Evolutionary conservation across 2,329 filamentous ascomycete species (phyloP).

Genomic region (Ceratocystiopsis minuta): DNA sequence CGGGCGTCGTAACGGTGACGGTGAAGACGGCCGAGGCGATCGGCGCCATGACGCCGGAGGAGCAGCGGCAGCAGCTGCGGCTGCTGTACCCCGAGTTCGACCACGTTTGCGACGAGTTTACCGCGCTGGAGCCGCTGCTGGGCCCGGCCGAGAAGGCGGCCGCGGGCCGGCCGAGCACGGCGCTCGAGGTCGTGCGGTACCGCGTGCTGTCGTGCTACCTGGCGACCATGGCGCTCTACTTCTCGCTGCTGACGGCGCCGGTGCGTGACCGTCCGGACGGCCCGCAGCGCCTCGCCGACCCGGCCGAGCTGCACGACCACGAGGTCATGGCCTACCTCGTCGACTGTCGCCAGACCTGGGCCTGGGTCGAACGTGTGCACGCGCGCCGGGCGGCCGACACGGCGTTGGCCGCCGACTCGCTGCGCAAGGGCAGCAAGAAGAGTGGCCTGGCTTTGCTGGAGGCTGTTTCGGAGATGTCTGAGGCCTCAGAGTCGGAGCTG

Average conservation of each 20-base stretch:
- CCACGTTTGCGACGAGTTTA: conserved; percentile 62
- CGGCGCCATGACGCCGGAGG: conserved; percentile 57
- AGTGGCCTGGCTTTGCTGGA: not conserved
- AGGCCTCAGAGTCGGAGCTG: conserved; percentile 3
- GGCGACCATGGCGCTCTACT: conserved; percentile 79
- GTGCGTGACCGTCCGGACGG: conserved; percentile 36
- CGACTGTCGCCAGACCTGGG: conserved; percentile 66
- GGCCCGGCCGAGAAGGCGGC: conserved; percentile 39
- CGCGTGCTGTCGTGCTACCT: conserved; percentile 74
- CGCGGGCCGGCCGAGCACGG: conserved; percentile 29
- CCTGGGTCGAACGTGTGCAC: conserved; percentile 49
- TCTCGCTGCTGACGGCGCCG: conserved; percentile 76
- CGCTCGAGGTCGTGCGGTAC: conserved; percentile 52
- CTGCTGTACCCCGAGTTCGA: conserved; percentile 86
- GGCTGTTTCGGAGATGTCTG: not conserved
- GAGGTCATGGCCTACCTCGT: conserved; percentile 76
- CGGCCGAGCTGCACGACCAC: conserved; percentile 71
- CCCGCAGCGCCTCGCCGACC: conserved; percentile 43
- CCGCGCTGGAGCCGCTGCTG: conserved; percentile 51
- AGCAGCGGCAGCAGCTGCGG: conserved; percentile 57
- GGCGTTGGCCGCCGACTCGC: conserved; percentile 4
- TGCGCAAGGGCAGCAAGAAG: not conserved
- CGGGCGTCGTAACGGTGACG: conserved; percentile 56
- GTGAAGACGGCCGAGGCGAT: conserved; percentile 69
- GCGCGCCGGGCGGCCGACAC: conserved; percentile 15